These are phyloP conservation scores for Quercus lobata DNA, from an alignment of 331 rosid genomes.

Conservation along the genomic window DNA sequence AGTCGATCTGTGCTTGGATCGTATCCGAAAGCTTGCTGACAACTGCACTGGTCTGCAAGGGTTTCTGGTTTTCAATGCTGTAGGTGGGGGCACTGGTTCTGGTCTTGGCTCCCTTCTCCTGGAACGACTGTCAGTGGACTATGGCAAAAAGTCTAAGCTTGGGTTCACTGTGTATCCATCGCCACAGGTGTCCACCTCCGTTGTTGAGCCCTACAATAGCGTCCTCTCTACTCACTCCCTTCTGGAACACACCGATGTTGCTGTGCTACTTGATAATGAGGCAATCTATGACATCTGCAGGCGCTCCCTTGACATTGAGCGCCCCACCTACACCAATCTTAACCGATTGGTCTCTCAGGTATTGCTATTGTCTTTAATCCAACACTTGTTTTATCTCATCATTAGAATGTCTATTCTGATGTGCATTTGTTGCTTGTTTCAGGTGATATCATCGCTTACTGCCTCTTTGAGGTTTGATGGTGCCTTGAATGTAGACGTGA, in stretches of 20 bases:
- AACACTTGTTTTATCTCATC: not conserved
- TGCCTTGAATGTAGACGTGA: slow-evolving; percentile 65
- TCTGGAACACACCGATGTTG: slow-evolving; percentile 72
- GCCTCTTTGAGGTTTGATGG: slow-evolving; percentile 69
- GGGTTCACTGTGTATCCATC: slow-evolving; percentile 76
- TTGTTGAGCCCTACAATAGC: slow-evolving; percentile 76
- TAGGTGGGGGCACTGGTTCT: slow-evolving; percentile 76
- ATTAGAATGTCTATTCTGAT: not conserved
- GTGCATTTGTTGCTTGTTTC: not conserved
- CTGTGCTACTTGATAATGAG: slow-evolving; percentile 66
- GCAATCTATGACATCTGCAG: slow-evolving; percentile 72
- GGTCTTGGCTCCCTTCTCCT: slow-evolving; percentile 72
- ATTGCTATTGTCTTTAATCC: not conserved
- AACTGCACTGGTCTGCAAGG: slow-evolving; percentile 79
- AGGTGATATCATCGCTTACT: slow-evolving; percentile 68
- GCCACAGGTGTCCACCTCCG: slow-evolving; percentile 75
- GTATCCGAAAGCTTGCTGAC: slow-evolving; percentile 68
- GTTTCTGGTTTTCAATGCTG: slow-evolving; percentile 70
- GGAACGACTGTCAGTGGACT: slow-evolving; percentile 72
- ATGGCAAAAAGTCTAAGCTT: slow-evolving; percentile 70
- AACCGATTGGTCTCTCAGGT: slow-evolving; percentile 70
- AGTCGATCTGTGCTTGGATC: slow-evolving; percentile 70
- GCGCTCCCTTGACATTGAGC: slow-evolving; percentile 72
- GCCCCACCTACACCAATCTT: slow-evolving; percentile 74
- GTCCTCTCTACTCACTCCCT: slow-evolving; percentile 77